Percentiles rank a stretch among this genome's conserved stretches.
Evolutionary conservation across 2,329 filamentous ascomycete genomes (phyloP).

Genomic region (Lasiodiplodia sp.): DNA sequence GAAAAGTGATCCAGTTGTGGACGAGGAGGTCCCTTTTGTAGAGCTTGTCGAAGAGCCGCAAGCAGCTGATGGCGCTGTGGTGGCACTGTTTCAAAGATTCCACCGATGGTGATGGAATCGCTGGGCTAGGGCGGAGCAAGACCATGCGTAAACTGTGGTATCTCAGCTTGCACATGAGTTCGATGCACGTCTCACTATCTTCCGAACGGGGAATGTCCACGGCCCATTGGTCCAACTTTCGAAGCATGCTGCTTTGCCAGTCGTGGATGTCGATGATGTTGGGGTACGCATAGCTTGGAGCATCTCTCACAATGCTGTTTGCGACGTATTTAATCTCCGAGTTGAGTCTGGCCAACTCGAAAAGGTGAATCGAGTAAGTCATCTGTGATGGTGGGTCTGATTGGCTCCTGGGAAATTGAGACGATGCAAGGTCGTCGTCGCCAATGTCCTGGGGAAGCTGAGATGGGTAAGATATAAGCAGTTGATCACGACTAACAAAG

Average conservation of each 20-base stretch:
- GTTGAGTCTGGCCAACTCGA: slow-evolving; percentile 57
- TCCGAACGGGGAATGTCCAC: not conserved
- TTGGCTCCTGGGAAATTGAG: not conserved
- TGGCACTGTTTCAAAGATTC: slow-evolving; percentile 53
- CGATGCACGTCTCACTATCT: not conserved
- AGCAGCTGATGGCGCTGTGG: slow-evolving; percentile 51
- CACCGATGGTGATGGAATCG: slow-evolving; percentile 56
- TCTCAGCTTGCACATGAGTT: slow-evolving; percentile 52
- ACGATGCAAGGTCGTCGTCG: not conserved
- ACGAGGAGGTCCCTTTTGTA: slow-evolving; percentile 56
- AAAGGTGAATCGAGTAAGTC: slow-evolving; percentile 57
- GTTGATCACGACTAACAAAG: slow-evolving; percentile 26
- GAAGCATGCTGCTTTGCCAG: slow-evolving; percentile 51
- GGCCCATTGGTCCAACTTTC: slow-evolving; percentile 51
- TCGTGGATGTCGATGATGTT: slow-evolving; percentile 27
- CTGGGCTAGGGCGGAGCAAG: slow-evolving; percentile 59
- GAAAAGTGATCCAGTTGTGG: slow-evolving; percentile 59
- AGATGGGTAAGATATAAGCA: not conserved
- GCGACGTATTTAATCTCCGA: slow-evolving; percentile 66
- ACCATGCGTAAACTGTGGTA: slow-evolving; percentile 60
- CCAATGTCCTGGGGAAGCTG: not conserved
- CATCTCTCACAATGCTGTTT: slow-evolving; percentile 59
- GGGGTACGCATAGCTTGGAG: slow-evolving; percentile 58
- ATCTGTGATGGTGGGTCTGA: slow-evolving; percentile 41
- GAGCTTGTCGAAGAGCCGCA: slow-evolving; percentile 52